Evolutionary conservation across 2,329 filamentous ascomycete species (phyloP).

Genomic region (Helminthosporium solani): DNA sequence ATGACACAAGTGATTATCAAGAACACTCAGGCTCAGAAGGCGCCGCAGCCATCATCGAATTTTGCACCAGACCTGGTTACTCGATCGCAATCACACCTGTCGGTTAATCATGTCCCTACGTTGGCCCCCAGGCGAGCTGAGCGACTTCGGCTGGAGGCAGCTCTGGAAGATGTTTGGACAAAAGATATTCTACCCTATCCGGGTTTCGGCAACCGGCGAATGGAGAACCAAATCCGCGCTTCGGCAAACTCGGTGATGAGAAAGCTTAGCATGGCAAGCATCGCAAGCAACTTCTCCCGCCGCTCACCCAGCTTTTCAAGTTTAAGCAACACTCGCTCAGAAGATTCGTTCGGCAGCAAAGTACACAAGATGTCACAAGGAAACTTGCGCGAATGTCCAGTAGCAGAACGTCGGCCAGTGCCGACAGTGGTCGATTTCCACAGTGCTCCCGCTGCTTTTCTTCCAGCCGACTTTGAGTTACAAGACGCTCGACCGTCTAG

Average conservation of each 20-base stretch:
- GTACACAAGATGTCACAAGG: slow-evolving; percentile 29
- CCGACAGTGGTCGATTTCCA: slow-evolving; percentile 49
- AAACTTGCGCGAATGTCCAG: slow-evolving; percentile 24
- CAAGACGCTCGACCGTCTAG: slow-evolving; percentile 25
- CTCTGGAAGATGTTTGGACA: slow-evolving; percentile 80
- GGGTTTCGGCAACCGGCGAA: slow-evolving; percentile 68
- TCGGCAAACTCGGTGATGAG: slow-evolving; percentile 87
- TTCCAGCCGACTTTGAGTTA: slow-evolving; percentile 52
- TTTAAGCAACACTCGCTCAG: slow-evolving; percentile 39
- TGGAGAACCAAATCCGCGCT: slow-evolving; percentile 70
- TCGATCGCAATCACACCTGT: slow-evolving; percentile 77
- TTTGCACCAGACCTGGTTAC: slow-evolving; percentile 60
- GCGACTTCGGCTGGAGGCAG: slow-evolving; percentile 71
- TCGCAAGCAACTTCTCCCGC: slow-evolving; percentile 73
- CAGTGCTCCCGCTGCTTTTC: slow-evolving; percentile 49
- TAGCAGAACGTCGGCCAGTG: slow-evolving; percentile 27
- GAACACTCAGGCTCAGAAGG: slow-evolving; percentile 72
- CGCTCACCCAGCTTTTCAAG: slow-evolving; percentile 62
- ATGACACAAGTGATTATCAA: slow-evolving; percentile 80
- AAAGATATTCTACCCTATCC: slow-evolving; percentile 78
- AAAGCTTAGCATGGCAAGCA: slow-evolving; percentile 80
- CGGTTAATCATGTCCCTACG: slow-evolving; percentile 65
- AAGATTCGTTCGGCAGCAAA: slow-evolving; percentile 36
- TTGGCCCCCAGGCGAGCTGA: slow-evolving; percentile 74
- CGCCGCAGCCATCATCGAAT: slow-evolving; percentile 49